These are phyloP conservation scores for Sicyos baderoa DNA, from an alignment of 306 rosid species.

Conservation along the genomic window DNA sequence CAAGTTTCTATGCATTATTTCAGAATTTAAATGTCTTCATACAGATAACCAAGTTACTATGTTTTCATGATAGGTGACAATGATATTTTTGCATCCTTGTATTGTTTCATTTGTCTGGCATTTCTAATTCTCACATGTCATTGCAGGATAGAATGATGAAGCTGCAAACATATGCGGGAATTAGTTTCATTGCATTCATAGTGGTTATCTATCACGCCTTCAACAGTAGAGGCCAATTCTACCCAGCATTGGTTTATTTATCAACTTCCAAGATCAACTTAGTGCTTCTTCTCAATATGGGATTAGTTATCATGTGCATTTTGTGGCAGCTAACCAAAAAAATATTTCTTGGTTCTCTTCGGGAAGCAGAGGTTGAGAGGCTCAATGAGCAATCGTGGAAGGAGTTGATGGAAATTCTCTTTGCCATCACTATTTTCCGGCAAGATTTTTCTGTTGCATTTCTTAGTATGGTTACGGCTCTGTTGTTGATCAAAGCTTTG, in stretches of 20 bases:
- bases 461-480: conserved; percentile 81
- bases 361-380: conserved; percentile 99
- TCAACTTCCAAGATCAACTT: conserved; percentile 94
- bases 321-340: conserved; percentile 81
- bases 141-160: conserved; percentile 53
- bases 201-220: conserved; percentile 86
- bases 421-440: conserved; percentile 89
- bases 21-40: not conserved
- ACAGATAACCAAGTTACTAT: not conserved
- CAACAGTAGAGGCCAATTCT: conserved; percentile 89
- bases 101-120: conserved; percentile 6
- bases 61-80: not conserved
- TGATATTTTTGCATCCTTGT: not conserved
- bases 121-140: conserved; percentile 7
- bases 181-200: conserved; percentile 75
- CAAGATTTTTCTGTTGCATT: conserved; percentile 92
- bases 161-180: conserved; percentile 81
- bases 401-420: conserved; percentile 95
- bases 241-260: conserved; percentile 90
- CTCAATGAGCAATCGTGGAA: conserved; percentile 98
- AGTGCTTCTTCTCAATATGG: conserved; percentile 95
- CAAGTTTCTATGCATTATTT: conserved; percentile 1
- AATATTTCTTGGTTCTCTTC: conserved; percentile 74
- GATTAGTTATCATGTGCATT: conserved; percentile 75
- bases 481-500: conserved; percentile 78